These are phyloP conservation scores for Pistacia vera DNA, from an alignment of 345 rosid species.

Conservation along the genomic window DNA sequence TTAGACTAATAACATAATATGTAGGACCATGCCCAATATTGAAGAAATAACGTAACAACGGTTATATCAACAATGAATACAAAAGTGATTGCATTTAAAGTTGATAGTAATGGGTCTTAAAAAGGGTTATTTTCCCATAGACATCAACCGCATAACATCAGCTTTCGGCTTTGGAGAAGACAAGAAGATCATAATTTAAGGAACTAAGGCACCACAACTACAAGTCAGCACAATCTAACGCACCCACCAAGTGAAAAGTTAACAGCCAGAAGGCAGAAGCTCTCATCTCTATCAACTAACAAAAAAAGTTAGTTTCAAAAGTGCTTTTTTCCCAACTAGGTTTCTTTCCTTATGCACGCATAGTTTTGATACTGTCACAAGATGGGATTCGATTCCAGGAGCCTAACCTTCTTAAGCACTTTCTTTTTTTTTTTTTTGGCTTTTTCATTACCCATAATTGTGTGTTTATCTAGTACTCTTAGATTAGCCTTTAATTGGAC, in stretches of 20 bases:
- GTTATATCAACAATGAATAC: too few relatives aligned
- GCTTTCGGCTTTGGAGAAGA: background rate
- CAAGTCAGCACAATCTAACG: background rate
- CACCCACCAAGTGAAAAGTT: slow-evolving; percentile 17
- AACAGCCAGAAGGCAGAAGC: background rate
- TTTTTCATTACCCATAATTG: slow-evolving; percentile 20
- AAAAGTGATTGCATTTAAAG: background rate
- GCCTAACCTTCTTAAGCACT: background rate
- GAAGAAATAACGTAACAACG: too few relatives aligned
- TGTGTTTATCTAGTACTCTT: background rate
- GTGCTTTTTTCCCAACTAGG: background rate
- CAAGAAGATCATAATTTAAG: slow-evolving; percentile 10
- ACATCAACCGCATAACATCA: too few relatives aligned
- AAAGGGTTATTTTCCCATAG: too few relatives aligned
- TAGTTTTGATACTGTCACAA: background rate
- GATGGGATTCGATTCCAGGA: background rate
- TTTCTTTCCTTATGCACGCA: background rate
- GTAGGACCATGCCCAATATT: too few relatives aligned
- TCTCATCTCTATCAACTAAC: background rate
- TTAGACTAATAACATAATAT: too few relatives aligned
- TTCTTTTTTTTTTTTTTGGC: background rate
- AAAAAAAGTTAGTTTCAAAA: slow-evolving; percentile 3
- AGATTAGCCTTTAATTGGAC: background rate
- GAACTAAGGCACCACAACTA: background rate
- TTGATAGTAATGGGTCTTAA: too few relatives aligned